Evolutionary conservation across 352 stramenopile genomes (phyloP).

Genomic region (Phytophthora pini): DNA sequence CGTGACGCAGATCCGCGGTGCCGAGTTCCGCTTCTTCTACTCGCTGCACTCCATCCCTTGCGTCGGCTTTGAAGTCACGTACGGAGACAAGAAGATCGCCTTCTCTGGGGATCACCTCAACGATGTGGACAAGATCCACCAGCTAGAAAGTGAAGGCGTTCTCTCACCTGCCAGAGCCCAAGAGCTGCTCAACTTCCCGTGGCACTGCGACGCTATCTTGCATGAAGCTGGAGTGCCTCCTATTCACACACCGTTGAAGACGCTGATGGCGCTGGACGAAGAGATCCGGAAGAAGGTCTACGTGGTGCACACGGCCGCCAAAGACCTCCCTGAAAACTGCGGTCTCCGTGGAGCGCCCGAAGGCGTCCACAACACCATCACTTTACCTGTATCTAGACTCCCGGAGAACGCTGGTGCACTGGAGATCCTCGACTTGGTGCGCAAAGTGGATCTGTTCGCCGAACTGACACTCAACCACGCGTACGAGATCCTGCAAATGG

Average conservation of each 20-base stretch:
- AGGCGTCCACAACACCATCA: conserved; percentile 91
- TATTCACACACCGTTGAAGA: conserved; percentile 96
- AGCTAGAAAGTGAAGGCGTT: conserved; percentile 85
- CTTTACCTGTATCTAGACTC: conserved; percentile 67
- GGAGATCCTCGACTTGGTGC: conserved; percentile 86
- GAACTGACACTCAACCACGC: conserved; percentile 87
- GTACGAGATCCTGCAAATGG: conserved; percentile 88
- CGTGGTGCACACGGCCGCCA: conserved; percentile 94
- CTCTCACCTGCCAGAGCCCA: conserved; percentile 86
- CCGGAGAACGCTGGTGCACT: conserved; percentile 81
- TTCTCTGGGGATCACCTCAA: conserved; percentile 97
- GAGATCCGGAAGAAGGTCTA: conserved; percentile 93
- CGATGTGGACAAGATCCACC: conserved; percentile 90
- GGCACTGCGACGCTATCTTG: conserved; percentile 94
- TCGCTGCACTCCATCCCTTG: conserved; percentile 96
- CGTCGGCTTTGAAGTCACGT: conserved; percentile 94
- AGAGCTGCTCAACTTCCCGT: conserved; percentile 94
- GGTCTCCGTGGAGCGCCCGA: conserved; percentile 90
- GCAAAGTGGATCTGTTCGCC: conserved; percentile 85
- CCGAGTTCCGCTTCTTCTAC: conserved; percentile 97
- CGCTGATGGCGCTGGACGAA: conserved; percentile 90
- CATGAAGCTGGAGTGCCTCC: conserved; percentile 95
- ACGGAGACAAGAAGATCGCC: conserved; percentile 94
- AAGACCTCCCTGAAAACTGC: conserved; percentile 74
- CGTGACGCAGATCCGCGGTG: conserved; percentile 93